These are phyloP conservation scores for Cryphonectria nitschkei DNA, from an alignment of 2,329 filamentous ascomycete genomes.

Conservation along the genomic window DNA sequence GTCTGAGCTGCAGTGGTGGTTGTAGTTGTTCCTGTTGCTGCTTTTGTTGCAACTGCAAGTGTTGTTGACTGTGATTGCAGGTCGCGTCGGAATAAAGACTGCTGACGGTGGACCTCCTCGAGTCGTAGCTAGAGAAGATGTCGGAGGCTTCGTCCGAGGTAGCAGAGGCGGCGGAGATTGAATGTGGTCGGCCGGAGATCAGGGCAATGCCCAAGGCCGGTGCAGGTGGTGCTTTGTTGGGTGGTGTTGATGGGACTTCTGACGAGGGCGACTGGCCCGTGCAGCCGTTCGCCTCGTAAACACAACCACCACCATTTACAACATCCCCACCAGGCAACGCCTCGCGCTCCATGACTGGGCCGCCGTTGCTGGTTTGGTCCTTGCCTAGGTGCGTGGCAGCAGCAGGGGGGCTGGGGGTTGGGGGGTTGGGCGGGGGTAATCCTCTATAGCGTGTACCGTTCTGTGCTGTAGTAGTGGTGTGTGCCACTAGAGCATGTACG, in stretches of 20 bases:
- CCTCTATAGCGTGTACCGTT: not conserved
- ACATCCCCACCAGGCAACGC: constrained; percentile 13
- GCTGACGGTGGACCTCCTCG: constrained; percentile 38
- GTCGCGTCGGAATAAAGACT: constrained; percentile 33
- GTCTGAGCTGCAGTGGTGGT: constrained; percentile 12
- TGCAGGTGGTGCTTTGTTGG: constrained; percentile 17
- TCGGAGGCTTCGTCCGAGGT: constrained; percentile 36
- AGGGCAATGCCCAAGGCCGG: constrained; percentile 5
- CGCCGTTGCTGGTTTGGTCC: not conserved
- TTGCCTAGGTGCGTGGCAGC: not conserved
- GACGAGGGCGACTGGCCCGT: not conserved
- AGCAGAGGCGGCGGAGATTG: constrained; percentile 32
- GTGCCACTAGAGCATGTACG: not conserved
- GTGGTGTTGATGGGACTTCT: constrained; percentile 16
- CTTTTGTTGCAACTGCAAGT: constrained; percentile 16
- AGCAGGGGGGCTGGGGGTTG: not conserved
- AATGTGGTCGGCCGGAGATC: constrained; percentile 15
- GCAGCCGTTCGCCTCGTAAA: constrained; percentile 5
- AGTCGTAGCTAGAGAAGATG: constrained; percentile 35
- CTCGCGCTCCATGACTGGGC: constrained; percentile 10
- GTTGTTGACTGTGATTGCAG: constrained; percentile 21
- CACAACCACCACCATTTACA: constrained; percentile 1
- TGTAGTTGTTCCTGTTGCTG: constrained; percentile 12
- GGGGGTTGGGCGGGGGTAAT: not conserved
- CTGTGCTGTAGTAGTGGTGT: too few relatives aligned